phyloP scores from a whole-genome alignment of 148 eudicot genomes.

The Rhododendron molle region DNA sequence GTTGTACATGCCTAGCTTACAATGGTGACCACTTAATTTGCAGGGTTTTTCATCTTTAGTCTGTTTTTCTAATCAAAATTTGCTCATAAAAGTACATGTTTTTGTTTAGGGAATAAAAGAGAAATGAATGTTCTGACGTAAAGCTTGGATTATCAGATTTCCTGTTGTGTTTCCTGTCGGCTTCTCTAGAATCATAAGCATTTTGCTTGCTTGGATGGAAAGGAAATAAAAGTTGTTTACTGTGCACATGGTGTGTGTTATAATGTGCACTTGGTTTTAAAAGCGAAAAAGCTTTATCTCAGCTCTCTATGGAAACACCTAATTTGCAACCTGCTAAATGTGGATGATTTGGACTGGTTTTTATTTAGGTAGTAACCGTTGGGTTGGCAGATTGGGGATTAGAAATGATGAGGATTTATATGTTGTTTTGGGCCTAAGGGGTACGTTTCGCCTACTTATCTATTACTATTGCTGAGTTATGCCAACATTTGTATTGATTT shows the following conservation, averaged over 20 bases:
- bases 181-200: not conserved
- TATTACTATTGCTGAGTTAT: not conserved
- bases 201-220: not conserved
- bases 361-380: not conserved
- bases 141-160: not conserved
- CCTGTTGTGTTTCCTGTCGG: not conserved
- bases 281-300: not conserved
- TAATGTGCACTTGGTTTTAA: not conserved
- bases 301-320: not conserved
- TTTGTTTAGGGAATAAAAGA: not conserved
- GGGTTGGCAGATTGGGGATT: not conserved
- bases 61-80: not conserved
- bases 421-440: not conserved
- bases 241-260: not conserved
- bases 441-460: not conserved
- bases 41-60: not conserved
- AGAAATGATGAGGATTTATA: not conserved
- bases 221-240: not conserved
- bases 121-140: not conserved
- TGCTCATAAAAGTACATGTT: not conserved
- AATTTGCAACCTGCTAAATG: not conserved
- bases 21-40: not conserved
- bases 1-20: not conserved
- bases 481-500: not conserved
- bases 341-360: not conserved